These are phyloP conservation scores for Phytophthora boehmeriae DNA, from an alignment of 352 stramenopile species.

Conservation along the genomic window DNA sequence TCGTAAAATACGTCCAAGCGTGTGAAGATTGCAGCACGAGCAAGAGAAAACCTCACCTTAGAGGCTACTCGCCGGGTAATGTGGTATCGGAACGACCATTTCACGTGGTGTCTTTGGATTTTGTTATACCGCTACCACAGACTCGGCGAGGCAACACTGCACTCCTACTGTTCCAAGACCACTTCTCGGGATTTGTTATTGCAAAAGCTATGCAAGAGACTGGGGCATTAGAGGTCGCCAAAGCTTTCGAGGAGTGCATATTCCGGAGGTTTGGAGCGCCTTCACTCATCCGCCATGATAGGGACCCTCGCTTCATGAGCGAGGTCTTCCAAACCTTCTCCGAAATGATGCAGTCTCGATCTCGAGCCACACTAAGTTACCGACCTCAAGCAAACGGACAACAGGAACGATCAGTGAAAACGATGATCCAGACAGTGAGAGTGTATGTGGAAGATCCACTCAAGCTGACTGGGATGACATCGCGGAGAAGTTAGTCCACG, in stretches of 20 bases:
- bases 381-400: too few relatives aligned
- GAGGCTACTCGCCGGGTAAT: constrained; percentile 14
- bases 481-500: background rate
- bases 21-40: constrained; percentile 12
- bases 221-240: constrained; percentile 8
- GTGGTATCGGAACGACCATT: constrained; percentile 10
- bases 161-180: constrained; percentile 10
- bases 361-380: too few relatives aligned
- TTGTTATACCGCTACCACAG: constrained; percentile 15
- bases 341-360: too few relatives aligned
- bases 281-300: too few relatives aligned
- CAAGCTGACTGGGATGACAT: constrained; percentile 7
- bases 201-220: constrained; percentile 15
- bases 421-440: too few relatives aligned
- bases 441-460: constrained; percentile 5
- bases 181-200: constrained; percentile 12
- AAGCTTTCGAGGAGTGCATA: constrained; percentile 14
- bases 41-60: constrained; percentile 11
- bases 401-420: too few relatives aligned
- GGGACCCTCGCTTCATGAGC: too few relatives aligned
- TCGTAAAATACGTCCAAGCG: constrained; percentile 1
- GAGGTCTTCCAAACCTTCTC: too few relatives aligned
- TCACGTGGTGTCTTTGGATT: constrained; percentile 11
- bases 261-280: too few relatives aligned
- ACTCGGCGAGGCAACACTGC: constrained; percentile 9